Percentiles rank a stretch among this genome's conserved stretches.
These are phyloP conservation scores for Pseudogymnoascus sp. DNA, from an alignment of 2,329 filamentous ascomycete genomes.

Conservation along the genomic window DNA sequence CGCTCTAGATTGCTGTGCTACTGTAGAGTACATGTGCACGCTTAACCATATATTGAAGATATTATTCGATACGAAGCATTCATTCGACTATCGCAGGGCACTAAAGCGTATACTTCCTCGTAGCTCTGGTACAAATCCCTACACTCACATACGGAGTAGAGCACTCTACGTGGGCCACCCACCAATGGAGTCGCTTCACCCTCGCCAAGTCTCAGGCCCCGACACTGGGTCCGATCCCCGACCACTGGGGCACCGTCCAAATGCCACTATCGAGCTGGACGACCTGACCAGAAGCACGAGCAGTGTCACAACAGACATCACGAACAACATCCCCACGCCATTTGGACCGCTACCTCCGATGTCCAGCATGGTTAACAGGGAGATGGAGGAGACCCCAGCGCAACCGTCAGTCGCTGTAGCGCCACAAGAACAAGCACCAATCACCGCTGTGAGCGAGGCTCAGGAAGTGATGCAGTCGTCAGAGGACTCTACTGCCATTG, in stretches of 20 bases:
- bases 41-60: background rate
- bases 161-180: background rate
- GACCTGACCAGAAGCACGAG: slow-evolving; percentile 7
- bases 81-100: background rate
- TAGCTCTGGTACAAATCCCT: slow-evolving; percentile 6
- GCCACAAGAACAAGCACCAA: background rate
- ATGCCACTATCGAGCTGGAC: slow-evolving; percentile 5
- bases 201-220: slow-evolving; percentile 6
- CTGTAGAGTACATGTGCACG: background rate
- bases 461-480: background rate
- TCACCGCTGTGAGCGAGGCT: background rate
- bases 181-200: slow-evolving; percentile 4
- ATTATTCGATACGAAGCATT: background rate
- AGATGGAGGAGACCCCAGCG: slow-evolving; percentile 5
- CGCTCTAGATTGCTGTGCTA: background rate
- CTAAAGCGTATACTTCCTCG: background rate
- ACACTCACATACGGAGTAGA: background rate
- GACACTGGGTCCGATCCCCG: background rate
- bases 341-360: background rate
- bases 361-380: slow-evolving; percentile 4
- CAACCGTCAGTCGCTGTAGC: background rate
- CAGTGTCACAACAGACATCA: slow-evolving; percentile 5
- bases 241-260: background rate
- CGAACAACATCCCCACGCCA: background rate
- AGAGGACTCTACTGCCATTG: slow-evolving; percentile 3